These are phyloP conservation scores for Fusarium sp. DNA, from an alignment of 2,329 filamentous ascomycete genomes.

Conservation along the genomic window DNA sequence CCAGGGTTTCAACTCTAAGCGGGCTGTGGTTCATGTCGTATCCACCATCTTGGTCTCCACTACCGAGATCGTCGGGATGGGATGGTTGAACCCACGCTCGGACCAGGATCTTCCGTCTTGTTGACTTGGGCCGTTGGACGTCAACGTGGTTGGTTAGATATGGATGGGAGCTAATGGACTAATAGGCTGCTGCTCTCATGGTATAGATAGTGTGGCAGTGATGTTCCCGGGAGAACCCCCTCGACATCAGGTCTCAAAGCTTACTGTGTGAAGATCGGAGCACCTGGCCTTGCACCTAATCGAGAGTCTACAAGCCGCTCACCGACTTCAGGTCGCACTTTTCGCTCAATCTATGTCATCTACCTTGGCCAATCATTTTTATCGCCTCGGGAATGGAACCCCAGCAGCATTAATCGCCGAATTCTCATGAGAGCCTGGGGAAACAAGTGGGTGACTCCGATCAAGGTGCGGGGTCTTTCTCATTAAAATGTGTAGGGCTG, in stretches of 20 bases:
- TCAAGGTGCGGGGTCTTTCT: neutral
- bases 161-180: too few relatives aligned
- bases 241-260: too few relatives aligned
- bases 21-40: neutral
- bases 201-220: too few relatives aligned
- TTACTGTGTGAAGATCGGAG: too few relatives aligned
- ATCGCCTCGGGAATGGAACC: neutral
- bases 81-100: neutral
- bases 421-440: neutral
- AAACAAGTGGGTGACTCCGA: neutral
- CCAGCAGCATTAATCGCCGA: neutral
- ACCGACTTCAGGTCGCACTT: too few relatives aligned
- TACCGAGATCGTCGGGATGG: neutral
- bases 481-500: neutral
- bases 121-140: neutral
- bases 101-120: neutral
- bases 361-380: neutral
- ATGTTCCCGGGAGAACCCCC: too few relatives aligned
- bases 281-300: too few relatives aligned
- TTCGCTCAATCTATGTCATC: neutral
- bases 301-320: too few relatives aligned
- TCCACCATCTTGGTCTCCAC: neutral
- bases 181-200: too few relatives aligned
- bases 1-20: neutral
- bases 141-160: neutral